Conservation (phyloP, 1,284 basidiomycete genomes). For the Heterobasidion parviporum region DNA sequence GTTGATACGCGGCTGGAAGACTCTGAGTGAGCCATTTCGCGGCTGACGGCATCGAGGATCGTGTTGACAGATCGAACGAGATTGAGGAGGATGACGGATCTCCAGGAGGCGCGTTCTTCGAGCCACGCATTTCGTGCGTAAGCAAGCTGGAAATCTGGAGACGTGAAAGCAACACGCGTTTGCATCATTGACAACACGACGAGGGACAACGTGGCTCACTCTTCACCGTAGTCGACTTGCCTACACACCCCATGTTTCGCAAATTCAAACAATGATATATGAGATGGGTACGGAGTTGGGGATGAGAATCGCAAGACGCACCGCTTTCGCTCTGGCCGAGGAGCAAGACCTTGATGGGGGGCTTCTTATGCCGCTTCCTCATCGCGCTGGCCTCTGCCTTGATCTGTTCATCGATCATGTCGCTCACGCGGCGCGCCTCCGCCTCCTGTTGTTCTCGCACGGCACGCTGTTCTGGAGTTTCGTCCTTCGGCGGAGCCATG, state of each 20-base stretch:
- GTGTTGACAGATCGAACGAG: slow-evolving; percentile 60
- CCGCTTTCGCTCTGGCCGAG: slow-evolving; percentile 72
- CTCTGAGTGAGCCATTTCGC: slow-evolving; percentile 4
- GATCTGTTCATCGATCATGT: slow-evolving; percentile 57
- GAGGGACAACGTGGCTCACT: slow-evolving; percentile 20
- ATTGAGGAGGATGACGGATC: slow-evolving; percentile 67
- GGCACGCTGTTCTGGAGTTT: slow-evolving; percentile 33
- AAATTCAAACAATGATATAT: background rate
- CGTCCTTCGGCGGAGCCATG: slow-evolving; percentile 41
- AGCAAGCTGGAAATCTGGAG: slow-evolving; percentile 49
- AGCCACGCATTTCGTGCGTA: slow-evolving; percentile 61
- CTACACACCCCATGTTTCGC: slow-evolving; percentile 15
- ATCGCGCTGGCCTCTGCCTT: slow-evolving; percentile 37
- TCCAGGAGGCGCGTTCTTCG: slow-evolving; percentile 63
- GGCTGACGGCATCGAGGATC: slow-evolving; percentile 35
- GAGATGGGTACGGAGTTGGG: background rate
- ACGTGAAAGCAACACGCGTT: background rate
- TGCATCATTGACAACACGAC: background rate
- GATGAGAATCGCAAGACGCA: slow-evolving; percentile 17
- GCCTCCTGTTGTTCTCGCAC: slow-evolving; percentile 39
- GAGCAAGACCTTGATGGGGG: slow-evolving; percentile 47
- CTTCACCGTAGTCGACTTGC: slow-evolving; percentile 46
- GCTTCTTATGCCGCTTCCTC: slow-evolving; percentile 37
- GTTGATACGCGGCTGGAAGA: slow-evolving; percentile 7
- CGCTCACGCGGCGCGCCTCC: slow-evolving; percentile 46